Conservation (phyloP, 2,329 filamentous ascomycete genomes). For the Xylariaceae sp. region DNA sequence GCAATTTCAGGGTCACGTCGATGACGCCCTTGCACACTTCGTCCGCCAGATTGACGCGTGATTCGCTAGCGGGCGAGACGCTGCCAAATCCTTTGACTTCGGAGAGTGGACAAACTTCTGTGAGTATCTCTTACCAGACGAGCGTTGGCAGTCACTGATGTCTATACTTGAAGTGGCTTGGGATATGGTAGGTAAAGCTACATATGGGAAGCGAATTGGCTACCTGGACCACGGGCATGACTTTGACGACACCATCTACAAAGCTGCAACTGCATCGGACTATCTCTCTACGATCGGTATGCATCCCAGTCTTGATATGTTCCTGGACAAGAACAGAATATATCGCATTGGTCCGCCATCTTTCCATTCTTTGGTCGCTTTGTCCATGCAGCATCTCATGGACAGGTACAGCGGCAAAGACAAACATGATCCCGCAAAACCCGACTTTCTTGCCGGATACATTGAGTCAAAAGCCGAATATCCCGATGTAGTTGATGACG, state of each 20-base stretch:
- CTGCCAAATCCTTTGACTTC: conserved; percentile 19
- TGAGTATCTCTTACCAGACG: conserved; percentile 8
- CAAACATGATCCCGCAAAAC: conserved; percentile 7
- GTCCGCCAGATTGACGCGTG: conserved; percentile 21
- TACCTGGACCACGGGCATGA: conserved; percentile 36
- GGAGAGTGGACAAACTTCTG: conserved; percentile 25
- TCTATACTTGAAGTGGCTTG: conserved; percentile 24
- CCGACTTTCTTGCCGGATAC: conserved; percentile 30
- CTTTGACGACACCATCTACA: conserved; percentile 31
- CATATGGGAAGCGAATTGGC: conserved; percentile 36
- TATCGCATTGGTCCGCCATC: conserved; percentile 2
- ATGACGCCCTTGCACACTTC: conserved; percentile 22
- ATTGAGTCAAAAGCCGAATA: conserved; percentile 26
- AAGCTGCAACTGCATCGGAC: conserved; percentile 25
- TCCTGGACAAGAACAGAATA: conserved; percentile 6
- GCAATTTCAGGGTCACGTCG: conserved; percentile 21
- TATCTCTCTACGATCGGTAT: conserved; percentile 12
- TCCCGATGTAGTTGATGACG: conserved; percentile 26
- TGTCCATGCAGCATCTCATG: conserved; percentile 13
- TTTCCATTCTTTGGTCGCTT: not conserved
- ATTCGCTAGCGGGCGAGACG: conserved; percentile 16
- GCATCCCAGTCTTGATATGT: conserved; percentile 2
- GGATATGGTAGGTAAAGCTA: conserved; percentile 38
- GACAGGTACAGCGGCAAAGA: conserved; percentile 11
- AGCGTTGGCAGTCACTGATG: no score